phyloP scores from a whole-genome alignment of 495 filamentous ascomycete species.

The Thozetella sp. region DNA sequence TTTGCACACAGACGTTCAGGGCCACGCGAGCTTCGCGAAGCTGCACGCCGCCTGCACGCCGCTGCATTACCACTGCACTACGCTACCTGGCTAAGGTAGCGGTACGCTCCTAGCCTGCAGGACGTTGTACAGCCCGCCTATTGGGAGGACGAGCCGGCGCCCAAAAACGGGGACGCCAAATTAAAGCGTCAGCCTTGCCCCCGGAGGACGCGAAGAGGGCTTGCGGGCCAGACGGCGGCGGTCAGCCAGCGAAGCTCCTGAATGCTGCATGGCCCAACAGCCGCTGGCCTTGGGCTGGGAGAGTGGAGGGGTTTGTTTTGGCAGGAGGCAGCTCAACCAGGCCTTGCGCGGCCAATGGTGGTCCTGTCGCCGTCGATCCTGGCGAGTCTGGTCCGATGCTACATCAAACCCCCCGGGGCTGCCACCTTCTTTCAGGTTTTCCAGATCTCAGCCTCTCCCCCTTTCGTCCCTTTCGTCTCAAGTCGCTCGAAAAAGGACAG shows the following conservation, averaged over 20 bases:
- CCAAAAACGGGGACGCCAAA: slow-evolving; percentile 4
- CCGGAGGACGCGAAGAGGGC: background rate
- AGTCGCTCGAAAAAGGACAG: background rate
- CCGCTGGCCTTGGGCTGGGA: slow-evolving; percentile 12
- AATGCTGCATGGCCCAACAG: slow-evolving; percentile 24
- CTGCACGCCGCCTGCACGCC: slow-evolving; percentile 9
- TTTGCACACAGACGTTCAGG: slow-evolving; percentile 1
- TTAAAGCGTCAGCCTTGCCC: slow-evolving; percentile 4
- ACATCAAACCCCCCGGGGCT: background rate
- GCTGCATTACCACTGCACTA: slow-evolving; percentile 1
- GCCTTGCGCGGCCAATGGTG: background rate
- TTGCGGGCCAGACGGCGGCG: background rate
- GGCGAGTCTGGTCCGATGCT: slow-evolving; percentile 3
- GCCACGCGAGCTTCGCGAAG: slow-evolving; percentile 2
- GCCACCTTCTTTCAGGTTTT: background rate
- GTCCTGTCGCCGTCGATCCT: background rate
- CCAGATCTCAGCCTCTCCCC: slow-evolving; percentile 2
- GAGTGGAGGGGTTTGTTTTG: slow-evolving; percentile 5
- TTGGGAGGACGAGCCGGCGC: background rate
- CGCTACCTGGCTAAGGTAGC: background rate
- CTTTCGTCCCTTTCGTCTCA: slow-evolving; percentile 6
- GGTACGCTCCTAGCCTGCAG: slow-evolving; percentile 3
- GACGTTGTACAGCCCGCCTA: background rate
- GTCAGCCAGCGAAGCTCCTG: slow-evolving; percentile 16
- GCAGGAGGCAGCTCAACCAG: too few relatives aligned